Percentiles rank a stretch among this genome's conserved stretches.
These are phyloP conservation scores for Neophaeococcomyces aloes DNA, from an alignment of 2,329 filamentous ascomycete genomes.

Conservation along the genomic window DNA sequence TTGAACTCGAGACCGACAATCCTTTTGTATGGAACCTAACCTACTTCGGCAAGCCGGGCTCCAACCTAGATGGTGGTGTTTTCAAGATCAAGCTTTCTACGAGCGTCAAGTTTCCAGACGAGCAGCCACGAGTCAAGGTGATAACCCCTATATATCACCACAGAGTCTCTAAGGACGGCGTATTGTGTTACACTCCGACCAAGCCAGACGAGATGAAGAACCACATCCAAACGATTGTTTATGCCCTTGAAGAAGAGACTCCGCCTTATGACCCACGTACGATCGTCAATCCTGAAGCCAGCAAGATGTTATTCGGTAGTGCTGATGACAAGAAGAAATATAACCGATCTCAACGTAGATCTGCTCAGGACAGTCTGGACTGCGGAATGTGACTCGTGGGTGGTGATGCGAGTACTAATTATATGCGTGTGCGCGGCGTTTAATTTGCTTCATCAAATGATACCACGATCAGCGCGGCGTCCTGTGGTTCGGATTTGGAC, in stretches of 20 bases:
- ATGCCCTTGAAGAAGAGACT: conserved; percentile 72
- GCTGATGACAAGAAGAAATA: conserved; percentile 73
- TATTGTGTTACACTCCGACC: conserved; percentile 65
- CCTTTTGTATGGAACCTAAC: conserved; percentile 83
- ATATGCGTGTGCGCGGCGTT: no score
- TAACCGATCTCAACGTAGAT: conserved; percentile 54
- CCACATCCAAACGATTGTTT: conserved; percentile 75
- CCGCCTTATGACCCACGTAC: conserved; percentile 85
- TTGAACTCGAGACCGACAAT: conserved; percentile 68
- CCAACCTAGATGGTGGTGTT: conserved; percentile 81
- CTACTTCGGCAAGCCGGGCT: conserved; percentile 86
- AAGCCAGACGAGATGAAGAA: conserved; percentile 64
- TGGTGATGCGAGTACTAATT: no score
- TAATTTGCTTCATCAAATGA: background rate
- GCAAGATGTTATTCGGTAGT: conserved; percentile 75
- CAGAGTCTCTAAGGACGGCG: conserved; percentile 67
- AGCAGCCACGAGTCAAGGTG: conserved; percentile 74
- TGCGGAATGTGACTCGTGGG: background rate
- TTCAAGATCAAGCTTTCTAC: conserved; percentile 72
- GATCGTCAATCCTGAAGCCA: conserved; percentile 74
- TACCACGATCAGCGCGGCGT: conserved; percentile 2
- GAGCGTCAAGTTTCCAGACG: conserved; percentile 74
- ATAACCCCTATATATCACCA: conserved; percentile 80
- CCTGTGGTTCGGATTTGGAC: background rate
- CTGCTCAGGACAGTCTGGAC: conserved; percentile 13